A percentile compares a stretch with the other conserved stretches of the same genome.
These are phyloP conservation scores for Boletus smithii DNA, from an alignment of 1,284 basidiomycete species.

Conservation along the genomic window DNA sequence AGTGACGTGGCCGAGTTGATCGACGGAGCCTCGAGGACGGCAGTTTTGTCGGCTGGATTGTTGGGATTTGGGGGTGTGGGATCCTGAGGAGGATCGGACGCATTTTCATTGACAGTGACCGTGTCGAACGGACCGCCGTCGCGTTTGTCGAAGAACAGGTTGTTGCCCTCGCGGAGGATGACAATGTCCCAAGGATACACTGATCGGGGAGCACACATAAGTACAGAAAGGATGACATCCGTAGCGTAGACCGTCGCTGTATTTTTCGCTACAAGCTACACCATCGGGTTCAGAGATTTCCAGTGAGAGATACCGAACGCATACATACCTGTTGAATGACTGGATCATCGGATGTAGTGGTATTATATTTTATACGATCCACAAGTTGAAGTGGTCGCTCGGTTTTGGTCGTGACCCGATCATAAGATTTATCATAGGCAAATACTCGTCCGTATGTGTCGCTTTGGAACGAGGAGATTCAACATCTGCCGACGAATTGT, in stretches of 20 bases:
- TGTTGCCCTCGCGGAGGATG: conserved; percentile 89
- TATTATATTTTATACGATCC: conserved; percentile 96
- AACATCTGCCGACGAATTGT: not conserved
- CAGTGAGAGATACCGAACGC: not conserved
- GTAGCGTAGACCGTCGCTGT: conserved; percentile 89
- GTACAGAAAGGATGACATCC: conserved; percentile 91
- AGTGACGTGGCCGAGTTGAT: conserved; percentile 95
- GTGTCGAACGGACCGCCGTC: conserved; percentile 97
- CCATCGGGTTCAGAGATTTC: conserved; percentile 10
- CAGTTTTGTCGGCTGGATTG: conserved; percentile 64
- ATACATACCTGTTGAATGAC: conserved; percentile 78
- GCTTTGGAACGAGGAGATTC: conserved; percentile 39
- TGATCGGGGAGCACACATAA: conserved; percentile 95
- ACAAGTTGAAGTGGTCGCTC: conserved; percentile 88
- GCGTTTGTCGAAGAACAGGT: conserved; percentile 96
- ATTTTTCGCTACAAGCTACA: conserved; percentile 73
- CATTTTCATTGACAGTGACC: conserved; percentile 98
- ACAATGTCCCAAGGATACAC: conserved; percentile 99
- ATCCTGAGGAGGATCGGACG: conserved; percentile 92
- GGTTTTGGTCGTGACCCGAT: conserved; percentile 92
- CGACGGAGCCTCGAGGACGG: conserved; percentile 62
- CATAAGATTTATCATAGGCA: conserved; percentile 93
- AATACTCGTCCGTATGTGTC: conserved; percentile 88
- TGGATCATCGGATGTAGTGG: conserved; percentile 96
- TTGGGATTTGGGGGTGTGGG: conserved; percentile 73